Evolutionary conservation across 1,284 basidiomycete species (phyloP).

Genomic region (Ganoderma lingzhi): DNA sequence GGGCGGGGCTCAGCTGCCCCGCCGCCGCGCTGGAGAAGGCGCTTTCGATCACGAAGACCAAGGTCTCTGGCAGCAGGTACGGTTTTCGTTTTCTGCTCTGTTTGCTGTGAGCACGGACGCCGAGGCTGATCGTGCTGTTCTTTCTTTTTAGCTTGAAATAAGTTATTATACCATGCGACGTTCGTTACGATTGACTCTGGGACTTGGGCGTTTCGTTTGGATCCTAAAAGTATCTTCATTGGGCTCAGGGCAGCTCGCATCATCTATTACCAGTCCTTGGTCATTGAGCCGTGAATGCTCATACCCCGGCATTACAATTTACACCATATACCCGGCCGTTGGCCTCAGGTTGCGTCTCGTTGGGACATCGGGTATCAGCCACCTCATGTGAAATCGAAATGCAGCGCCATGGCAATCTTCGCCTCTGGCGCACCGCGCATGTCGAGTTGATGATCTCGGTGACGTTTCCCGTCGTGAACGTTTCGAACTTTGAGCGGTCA

Average conservation of each 20-base stretch:
- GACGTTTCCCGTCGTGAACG: too few relatives aligned
- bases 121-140: neutral
- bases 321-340: neutral
- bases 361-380: too few relatives aligned
- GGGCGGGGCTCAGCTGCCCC: slow-evolving; percentile 21
- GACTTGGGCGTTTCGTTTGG: slow-evolving; percentile 21
- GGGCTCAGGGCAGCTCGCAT: slow-evolving; percentile 27
- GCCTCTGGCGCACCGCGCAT: neutral
- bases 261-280: slow-evolving; percentile 20
- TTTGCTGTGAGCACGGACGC: neutral
- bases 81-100: neutral
- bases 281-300: slow-evolving; percentile 27
- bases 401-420: too few relatives aligned
- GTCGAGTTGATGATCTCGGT: neutral
- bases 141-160: slow-evolving; percentile 12
- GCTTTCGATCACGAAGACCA: slow-evolving; percentile 22
- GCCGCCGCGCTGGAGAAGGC: slow-evolving; percentile 13
- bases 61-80: slow-evolving; percentile 24
- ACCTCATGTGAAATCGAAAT: too few relatives aligned
- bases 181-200: slow-evolving; percentile 27
- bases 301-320: slow-evolving; percentile 22
- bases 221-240: slow-evolving; percentile 26
- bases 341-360: too few relatives aligned
- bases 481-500: neutral
- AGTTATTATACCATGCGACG: slow-evolving; percentile 11